These are phyloP conservation scores for Antitrichia curtipendula DNA, from an alignment of 225 moss, liverwort and hornwort genomes.

Conservation along the genomic window DNA sequence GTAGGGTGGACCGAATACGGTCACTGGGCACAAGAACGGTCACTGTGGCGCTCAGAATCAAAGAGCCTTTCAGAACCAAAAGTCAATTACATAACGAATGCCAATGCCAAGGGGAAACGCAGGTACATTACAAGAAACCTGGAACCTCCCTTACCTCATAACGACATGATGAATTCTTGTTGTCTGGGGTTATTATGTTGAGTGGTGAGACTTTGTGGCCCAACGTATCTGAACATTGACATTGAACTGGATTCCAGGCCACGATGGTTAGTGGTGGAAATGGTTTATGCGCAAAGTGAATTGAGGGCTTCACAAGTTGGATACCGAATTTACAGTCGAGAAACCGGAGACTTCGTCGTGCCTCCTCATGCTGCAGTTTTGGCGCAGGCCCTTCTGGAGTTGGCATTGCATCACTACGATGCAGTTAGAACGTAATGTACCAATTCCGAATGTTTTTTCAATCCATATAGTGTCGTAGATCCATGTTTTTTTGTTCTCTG, in stretches of 20 bases:
- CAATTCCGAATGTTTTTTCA: not conserved
- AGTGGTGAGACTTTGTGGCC: not conserved
- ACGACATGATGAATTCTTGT: not conserved
- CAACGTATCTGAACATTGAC: not conserved
- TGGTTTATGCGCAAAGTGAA: constrained; percentile 83
- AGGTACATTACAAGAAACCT: constrained; percentile 26
- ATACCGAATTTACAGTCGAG: constrained; percentile 58
- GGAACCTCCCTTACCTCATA: not conserved
- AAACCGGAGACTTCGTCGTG: constrained; percentile 39
- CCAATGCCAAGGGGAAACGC: constrained; percentile 62
- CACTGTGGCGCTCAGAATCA: constrained; percentile 55
- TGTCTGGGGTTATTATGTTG: not conserved
- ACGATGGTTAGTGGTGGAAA: constrained; percentile 90
- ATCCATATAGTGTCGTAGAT: not conserved
- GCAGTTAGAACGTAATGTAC: constrained; percentile 61
- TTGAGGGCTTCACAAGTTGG: constrained; percentile 85
- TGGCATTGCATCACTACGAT: constrained; percentile 92
- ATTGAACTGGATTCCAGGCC: constrained; percentile 50
- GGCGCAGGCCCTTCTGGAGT: constrained; percentile 50
- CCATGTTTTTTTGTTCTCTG: not conserved
- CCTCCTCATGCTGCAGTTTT: constrained; percentile 49
- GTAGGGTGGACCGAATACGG: constrained; percentile 44
- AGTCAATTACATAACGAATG: constrained; percentile 75
- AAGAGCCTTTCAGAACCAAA: constrained; percentile 82
- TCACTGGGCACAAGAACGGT: constrained; percentile 51